A percentile compares a stretch with the other conserved stretches of the same genome.
Evolutionary conservation across 2,329 filamentous ascomycete genomes (phyloP).

Genomic region (Apiospora arundinis): DNA sequence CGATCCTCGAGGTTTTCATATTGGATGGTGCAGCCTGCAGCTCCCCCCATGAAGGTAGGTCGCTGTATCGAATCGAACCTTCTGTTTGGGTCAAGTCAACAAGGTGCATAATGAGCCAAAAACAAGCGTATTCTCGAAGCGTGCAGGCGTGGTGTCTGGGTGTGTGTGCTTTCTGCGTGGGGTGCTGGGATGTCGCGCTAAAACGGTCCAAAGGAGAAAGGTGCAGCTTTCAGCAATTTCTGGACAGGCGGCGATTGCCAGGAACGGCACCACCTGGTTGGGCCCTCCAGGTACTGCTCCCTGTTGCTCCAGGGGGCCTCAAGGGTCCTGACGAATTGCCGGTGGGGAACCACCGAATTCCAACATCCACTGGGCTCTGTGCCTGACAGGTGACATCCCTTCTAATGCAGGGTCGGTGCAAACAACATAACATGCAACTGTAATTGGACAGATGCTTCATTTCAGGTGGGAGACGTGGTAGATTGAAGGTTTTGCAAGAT

Average conservation of each 20-base stretch:
- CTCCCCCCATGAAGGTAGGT: too few relatives aligned
- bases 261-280: neutral
- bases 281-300: neutral
- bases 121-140: neutral
- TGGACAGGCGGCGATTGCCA: neutral
- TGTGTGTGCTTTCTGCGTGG: too few relatives aligned
- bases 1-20: neutral
- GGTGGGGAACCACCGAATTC: neutral
- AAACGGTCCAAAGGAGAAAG: neutral
- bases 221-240: neutral
- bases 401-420: neutral
- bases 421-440: too few relatives aligned
- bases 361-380: neutral
- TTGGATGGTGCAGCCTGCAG: slow-evolving; percentile 3
- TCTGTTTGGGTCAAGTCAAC: neutral
- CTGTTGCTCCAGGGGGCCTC: neutral
- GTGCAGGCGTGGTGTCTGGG: neutral
- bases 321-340: slow-evolving; percentile 14
- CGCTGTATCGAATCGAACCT: too few relatives aligned
- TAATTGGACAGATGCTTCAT: neutral
- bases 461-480: neutral
- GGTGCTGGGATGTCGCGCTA: neutral
- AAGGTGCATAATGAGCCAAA: neutral
- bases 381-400: neutral
- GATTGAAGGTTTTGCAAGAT: neutral